Percentiles rank a stretch among this genome's conserved stretches.
These are phyloP conservation scores for Glycyrrhiza uralensis DNA, from an alignment of 306 rosid species.

Conservation along the genomic window DNA sequence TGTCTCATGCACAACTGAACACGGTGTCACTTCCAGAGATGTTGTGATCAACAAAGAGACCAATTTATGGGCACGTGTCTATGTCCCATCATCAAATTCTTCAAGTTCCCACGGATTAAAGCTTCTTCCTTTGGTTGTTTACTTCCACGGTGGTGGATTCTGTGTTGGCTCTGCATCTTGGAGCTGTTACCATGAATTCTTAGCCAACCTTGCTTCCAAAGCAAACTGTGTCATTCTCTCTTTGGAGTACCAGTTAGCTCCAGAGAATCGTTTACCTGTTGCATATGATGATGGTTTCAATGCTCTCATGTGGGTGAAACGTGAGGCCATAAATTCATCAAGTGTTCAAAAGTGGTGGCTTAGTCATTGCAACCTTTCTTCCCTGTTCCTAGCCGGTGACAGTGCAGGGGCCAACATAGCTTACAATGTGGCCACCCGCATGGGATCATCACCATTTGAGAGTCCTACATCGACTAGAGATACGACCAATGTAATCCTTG, in stretches of 20 bases:
- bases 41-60: slow-evolving; percentile 50
- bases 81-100: slow-evolving; percentile 36
- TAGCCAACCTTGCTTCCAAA: slow-evolving; percentile 52
- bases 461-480: no score
- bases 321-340: slow-evolving; percentile 37
- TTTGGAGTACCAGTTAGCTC: slow-evolving; percentile 65
- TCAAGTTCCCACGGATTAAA: slow-evolving; percentile 14
- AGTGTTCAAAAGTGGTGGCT: slow-evolving; percentile 68
- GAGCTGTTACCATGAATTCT: slow-evolving; percentile 82
- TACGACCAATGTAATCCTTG: no score
- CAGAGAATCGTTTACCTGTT: slow-evolving; percentile 70
- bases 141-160: slow-evolving; percentile 95
- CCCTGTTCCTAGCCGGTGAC: slow-evolving; percentile 66
- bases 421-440: slow-evolving; percentile 52
- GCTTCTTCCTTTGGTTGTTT: slow-evolving; percentile 60
- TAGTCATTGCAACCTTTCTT: slow-evolving; percentile 43
- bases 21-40: slow-evolving; percentile 52
- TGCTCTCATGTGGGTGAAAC: slow-evolving; percentile 68
- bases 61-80: slow-evolving; percentile 67
- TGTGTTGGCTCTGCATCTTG: slow-evolving; percentile 90
- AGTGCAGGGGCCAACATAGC: slow-evolving; percentile 95
- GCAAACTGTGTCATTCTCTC: slow-evolving; percentile 63
- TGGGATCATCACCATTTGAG: no score
- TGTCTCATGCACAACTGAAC: slow-evolving; percentile 42
- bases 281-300: slow-evolving; percentile 75